Evolutionary conservation across 2,329 filamentous ascomycete species (phyloP), one percentile per base, ranked within the genome.

Genomic region (Septoria linicola): DNA sequence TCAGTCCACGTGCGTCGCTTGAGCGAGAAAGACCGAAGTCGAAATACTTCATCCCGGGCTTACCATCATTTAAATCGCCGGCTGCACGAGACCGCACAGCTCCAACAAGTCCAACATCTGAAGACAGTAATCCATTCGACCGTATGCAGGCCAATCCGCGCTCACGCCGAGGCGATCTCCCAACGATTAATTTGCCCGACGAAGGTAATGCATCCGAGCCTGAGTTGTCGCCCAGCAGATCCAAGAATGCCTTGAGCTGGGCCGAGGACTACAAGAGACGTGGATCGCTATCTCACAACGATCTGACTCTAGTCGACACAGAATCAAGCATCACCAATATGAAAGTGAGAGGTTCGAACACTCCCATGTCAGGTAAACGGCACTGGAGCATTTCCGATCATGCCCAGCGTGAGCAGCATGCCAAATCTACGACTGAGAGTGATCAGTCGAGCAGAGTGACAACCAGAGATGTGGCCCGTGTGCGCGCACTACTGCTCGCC

Each of bases 381-480:
- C 74, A 80, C 46, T 83, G 80, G 81, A 83, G 78, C 60, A 81
- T 83, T 41, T 77, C 79, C 17, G 75, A 80, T 53, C 73, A 73
- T 55, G 53, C 50, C 8, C 54, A 58, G 16, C 52, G 54, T 27
- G 45, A 72, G 71, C 44, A 68, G 60, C 4, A 31, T 16, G 66
- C 3, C 14, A 45, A 65, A 70, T 19, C 14, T 19, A 35, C 13
- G 1, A 31, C 32, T 16, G 44, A 47, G 16, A 3, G 65, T 67
- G 4, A 69, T 72, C 14, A 71, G 67, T 37, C 64, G 65, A n/a
- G 68, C 66, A 51, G 66, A 8, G 68, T 87, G 23, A 83, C 78
- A 8, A 82, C 80, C 61, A 81, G 81, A n/a, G 92, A 96, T 61
- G 80, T 95, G 46, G 87, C 87, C 13, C 84, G 89, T n/a, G 78